These are phyloP conservation scores for Calamus simplicifolius DNA, from an alignment of 176 grass and related monocot genomes.

Conservation along the genomic window DNA sequence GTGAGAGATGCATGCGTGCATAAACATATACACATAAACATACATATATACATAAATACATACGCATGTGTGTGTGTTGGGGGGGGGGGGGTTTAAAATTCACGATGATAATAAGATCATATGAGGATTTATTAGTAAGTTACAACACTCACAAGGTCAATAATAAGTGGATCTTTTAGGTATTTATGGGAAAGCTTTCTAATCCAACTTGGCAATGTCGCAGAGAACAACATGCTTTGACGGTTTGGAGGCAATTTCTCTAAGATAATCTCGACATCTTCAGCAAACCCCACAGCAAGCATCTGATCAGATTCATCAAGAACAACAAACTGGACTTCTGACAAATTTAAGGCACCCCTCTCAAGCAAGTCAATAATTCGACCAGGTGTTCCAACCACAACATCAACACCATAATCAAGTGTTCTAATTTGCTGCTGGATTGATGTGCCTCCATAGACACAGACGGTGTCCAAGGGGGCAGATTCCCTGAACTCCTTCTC, in stretches of 20 bases:
- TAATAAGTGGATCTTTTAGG: conserved; percentile 53
- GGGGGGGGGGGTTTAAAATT: too few species aligned
- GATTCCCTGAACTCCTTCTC: conserved; percentile 97
- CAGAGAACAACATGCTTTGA: conserved; percentile 95
- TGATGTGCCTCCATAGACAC: conserved; percentile 86
- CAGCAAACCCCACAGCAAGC: conserved; percentile 88
- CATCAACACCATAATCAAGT: conserved; percentile 83
- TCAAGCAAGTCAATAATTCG: conserved; percentile 84
- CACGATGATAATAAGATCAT: too few species aligned
- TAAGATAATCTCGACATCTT: conserved; percentile 84
- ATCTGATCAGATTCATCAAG: conserved; percentile 98
- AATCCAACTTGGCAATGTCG: conserved; percentile 96
- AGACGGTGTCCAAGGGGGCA: conserved; percentile 63
- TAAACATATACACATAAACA: too few species aligned
- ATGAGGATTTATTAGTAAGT: neutral
- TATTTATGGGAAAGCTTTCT: conserved; percentile 61
- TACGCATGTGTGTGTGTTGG: too few species aligned
- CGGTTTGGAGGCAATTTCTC: conserved; percentile 47
- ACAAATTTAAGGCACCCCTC: conserved; percentile 58
- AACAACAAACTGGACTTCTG: conserved; percentile 73
- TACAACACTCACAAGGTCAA: conserved; percentile 82
- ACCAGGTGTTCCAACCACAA: conserved; percentile 88
- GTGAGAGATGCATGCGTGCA: too few species aligned
- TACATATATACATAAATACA: too few species aligned
- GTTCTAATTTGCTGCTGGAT: conserved; percentile 82